Evolutionary conservation across 2,329 filamentous ascomycete species (phyloP).

Genomic region (Penicillium nordicum): DNA sequence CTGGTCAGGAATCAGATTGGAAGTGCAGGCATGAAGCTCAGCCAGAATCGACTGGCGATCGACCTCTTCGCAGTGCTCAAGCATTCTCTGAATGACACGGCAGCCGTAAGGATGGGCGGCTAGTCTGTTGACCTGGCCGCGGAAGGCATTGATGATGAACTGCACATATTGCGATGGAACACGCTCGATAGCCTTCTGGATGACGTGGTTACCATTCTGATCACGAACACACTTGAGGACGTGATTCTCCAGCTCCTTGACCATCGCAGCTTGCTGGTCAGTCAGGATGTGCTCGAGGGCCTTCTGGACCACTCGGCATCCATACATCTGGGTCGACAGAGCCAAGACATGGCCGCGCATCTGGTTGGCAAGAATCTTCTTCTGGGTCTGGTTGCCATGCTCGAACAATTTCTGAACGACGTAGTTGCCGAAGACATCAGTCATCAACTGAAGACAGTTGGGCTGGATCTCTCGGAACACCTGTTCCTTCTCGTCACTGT

Average conservation of each 20-base stretch:
- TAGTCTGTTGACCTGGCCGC: slow-evolving; percentile 68
- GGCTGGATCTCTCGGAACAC: slow-evolving; percentile 83
- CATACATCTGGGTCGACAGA: slow-evolving; percentile 84
- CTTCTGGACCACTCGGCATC: slow-evolving; percentile 94
- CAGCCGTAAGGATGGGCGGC: slow-evolving; percentile 83
- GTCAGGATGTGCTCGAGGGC: slow-evolving; percentile 85
- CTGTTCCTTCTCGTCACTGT: slow-evolving; percentile 91
- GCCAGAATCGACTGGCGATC: slow-evolving; percentile 70
- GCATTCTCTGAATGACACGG: slow-evolving; percentile 85
- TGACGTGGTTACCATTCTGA: slow-evolving; percentile 92
- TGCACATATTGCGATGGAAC: slow-evolving; percentile 74
- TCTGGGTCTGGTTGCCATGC: slow-evolving; percentile 90
- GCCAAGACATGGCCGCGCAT: slow-evolving; percentile 83
- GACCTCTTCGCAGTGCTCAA: slow-evolving; percentile 73
- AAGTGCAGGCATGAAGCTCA: slow-evolving; percentile 72
- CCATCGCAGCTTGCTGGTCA: slow-evolving; percentile 83
- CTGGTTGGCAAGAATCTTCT: slow-evolving; percentile 76
- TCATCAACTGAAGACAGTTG: slow-evolving; percentile 86
- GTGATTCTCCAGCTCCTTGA: slow-evolving; percentile 75
- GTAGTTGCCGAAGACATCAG: slow-evolving; percentile 96
- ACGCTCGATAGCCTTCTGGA: slow-evolving; percentile 87
- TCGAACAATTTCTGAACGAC: slow-evolving; percentile 98
- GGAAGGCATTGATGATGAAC: slow-evolving; percentile 80
- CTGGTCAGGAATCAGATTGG: slow-evolving; percentile 74
- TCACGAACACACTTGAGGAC: slow-evolving; percentile 77